Base-by-base conservation (phyloP, 148 eudicot genomes). In the Talinum fruticosum region DNA sequence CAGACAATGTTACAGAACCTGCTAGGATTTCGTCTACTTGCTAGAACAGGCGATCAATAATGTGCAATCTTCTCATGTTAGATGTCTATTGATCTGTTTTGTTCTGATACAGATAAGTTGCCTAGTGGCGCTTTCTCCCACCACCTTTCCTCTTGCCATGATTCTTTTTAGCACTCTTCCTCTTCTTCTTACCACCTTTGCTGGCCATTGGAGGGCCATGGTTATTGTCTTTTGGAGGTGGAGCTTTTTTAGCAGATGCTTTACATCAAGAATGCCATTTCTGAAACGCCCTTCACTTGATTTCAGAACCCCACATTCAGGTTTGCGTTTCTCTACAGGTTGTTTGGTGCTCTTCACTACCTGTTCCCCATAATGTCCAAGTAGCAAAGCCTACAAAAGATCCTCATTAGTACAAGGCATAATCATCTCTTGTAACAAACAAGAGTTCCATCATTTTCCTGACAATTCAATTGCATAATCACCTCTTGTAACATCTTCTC, bases 261-360 rank as follows among this genome's bases (percentile, higher is more conserved):
- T 88, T 34, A 92, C 98, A 85, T 94, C 88, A 61, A 94, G 90
- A 54, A 92, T 82, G 38, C 98, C 97, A 47, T 92, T 92, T 79
- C 85, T 87, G 85, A 94, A 94, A 76, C 61, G 45, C 10, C 98
- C 98, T 82, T 72, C 89, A 32, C 90, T 88, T 75, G 97, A 79
- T 89, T 71, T 92, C 84, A 94, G 82, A 75, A 88, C 90, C 34
- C 82, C 80, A 64, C 84, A 81, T 79, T 89, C 93, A 14, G 81
- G 88, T 79, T 53, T 87, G 54, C 86, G 88, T 80, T 76, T 87
- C 75, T 84, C 89, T 32, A 76, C 61, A 24, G 35, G 81, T 70
- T 35, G 82, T 77, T 84, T 89, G 26, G 75, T 82, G 29, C 69
- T 78, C 36, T 53, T 79, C 19, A 82, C 83, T 75, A 77, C 75